Evolutionary conservation across 140 eudicot species (phyloP).

Genomic region (Stevia rebaudiana): DNA sequence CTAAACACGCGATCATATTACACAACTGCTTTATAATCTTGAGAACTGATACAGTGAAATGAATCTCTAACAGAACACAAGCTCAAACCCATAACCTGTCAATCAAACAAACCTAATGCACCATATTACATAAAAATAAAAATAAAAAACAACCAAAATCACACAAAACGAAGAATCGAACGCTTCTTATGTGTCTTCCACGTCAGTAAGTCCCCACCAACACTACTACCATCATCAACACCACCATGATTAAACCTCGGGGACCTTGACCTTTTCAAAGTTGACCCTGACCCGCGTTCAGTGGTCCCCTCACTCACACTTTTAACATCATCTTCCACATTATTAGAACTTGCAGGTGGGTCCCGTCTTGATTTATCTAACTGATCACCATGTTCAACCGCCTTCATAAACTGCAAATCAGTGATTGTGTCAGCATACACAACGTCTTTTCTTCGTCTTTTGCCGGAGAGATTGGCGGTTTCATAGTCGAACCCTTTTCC

Average conservation of each 20-base stretch:
- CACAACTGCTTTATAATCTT: constrained; percentile 22
- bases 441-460: constrained; percentile 78
- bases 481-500: constrained; percentile 81
- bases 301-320: constrained; percentile 49
- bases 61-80: constrained; percentile 14
- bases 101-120: constrained; percentile 15
- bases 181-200: constrained; percentile 82
- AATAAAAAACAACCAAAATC: neutral
- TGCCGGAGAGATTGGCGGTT: constrained; percentile 58
- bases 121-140: constrained; percentile 6
- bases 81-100: constrained; percentile 13
- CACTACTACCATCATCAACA: constrained; percentile 30
- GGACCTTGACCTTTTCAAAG: constrained; percentile 38
- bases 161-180: constrained; percentile 56
- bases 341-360: constrained; percentile 14
- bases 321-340: constrained; percentile 29
- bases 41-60: constrained; percentile 15
- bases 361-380: constrained; percentile 35
- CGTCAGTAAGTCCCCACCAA: constrained; percentile 34
- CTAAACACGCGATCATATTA: neutral
- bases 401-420: constrained; percentile 62
- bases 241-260: constrained; percentile 32
- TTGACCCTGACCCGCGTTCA: constrained; percentile 33
- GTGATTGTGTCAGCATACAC: constrained; percentile 60
- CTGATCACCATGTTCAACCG: constrained; percentile 58